These are phyloP conservation scores for Podospora bellae-mahoneyi DNA, from an alignment of 495 filamentous ascomycete species.

Conservation along the genomic window DNA sequence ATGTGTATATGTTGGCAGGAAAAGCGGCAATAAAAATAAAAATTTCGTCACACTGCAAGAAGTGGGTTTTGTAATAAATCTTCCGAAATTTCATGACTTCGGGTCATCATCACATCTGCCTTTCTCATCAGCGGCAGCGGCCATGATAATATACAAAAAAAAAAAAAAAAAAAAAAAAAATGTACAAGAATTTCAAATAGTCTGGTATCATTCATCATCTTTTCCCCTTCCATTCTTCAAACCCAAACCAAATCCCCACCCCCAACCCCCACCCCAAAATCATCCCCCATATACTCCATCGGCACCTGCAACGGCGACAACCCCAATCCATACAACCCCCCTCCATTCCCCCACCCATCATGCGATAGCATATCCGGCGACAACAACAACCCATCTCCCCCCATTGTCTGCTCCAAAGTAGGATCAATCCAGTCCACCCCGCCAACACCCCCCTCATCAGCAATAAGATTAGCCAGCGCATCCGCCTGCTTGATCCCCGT, in stretches of 20 bases:
- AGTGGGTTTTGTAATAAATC: neutral
- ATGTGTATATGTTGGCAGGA: no score
- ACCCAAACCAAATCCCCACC: conserved; percentile 18
- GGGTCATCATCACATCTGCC: neutral
- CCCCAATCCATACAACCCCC: conserved; percentile 14
- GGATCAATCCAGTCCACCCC: neutral
- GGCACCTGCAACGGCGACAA: conserved; percentile 11
- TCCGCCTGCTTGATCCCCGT: conserved; percentile 37
- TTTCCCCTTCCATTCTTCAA: neutral
- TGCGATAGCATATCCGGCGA: neutral
- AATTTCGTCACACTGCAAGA: no score
- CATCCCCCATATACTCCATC: neutral
- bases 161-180: neutral
- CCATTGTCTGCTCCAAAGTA: conserved; percentile 23
- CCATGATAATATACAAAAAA: neutral
- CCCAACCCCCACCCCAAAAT: conserved; percentile 1
- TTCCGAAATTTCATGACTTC: neutral
- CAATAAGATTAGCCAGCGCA: conserved; percentile 28
- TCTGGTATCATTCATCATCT: neutral
- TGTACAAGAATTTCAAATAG: neutral
- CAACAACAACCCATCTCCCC: conserved; percentile 12
- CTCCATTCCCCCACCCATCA: conserved; percentile 7
- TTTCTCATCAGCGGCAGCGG: neutral
- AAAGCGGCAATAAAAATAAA: no score
- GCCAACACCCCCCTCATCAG: neutral